Conservation (phyloP, 1,284 basidiomycete genomes). For the Tylopilus sp. region DNA sequence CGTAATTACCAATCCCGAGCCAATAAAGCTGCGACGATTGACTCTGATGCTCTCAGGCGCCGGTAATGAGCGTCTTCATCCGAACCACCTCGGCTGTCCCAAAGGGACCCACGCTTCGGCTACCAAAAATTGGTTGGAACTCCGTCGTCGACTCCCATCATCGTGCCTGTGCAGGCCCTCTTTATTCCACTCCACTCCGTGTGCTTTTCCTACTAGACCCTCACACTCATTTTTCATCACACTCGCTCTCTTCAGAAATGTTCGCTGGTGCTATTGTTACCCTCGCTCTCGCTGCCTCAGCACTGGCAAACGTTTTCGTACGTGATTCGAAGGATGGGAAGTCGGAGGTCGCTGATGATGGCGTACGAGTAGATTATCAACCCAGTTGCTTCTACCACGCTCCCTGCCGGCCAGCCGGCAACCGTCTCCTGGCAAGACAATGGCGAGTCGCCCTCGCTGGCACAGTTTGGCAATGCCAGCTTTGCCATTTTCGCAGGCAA, state of each 20-base stretch:
- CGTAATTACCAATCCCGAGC: background rate
- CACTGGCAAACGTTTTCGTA: conserved; percentile 58
- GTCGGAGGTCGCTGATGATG: conserved; percentile 1
- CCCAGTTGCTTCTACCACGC: conserved; percentile 52
- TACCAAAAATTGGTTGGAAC: conserved; percentile 25
- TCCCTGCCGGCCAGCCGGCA: conserved; percentile 55
- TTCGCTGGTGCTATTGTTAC: conserved; percentile 48
- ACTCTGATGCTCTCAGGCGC: background rate
- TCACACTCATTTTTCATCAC: conserved; percentile 27
- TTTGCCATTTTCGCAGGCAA: conserved; percentile 73
- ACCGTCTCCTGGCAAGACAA: conserved; percentile 71
- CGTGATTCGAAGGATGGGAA: conserved; percentile 26
- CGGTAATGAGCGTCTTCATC: no score
- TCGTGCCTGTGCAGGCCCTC: background rate
- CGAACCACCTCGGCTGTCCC: background rate
- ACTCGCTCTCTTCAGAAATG: conserved; percentile 39
- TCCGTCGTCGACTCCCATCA: conserved; percentile 25
- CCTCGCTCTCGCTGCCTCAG: conserved; percentile 52
- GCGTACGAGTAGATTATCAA: conserved; percentile 47
- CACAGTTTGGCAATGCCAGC: conserved; percentile 54
- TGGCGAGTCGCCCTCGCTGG: conserved; percentile 49
- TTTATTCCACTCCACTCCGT: background rate
- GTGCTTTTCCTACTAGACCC: conserved; percentile 7
- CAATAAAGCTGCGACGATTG: background rate
- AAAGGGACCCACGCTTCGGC: background rate